Base-by-base conservation (phyloP, 2,329 filamentous ascomycete species). In the Fusarium sp. region DNA sequence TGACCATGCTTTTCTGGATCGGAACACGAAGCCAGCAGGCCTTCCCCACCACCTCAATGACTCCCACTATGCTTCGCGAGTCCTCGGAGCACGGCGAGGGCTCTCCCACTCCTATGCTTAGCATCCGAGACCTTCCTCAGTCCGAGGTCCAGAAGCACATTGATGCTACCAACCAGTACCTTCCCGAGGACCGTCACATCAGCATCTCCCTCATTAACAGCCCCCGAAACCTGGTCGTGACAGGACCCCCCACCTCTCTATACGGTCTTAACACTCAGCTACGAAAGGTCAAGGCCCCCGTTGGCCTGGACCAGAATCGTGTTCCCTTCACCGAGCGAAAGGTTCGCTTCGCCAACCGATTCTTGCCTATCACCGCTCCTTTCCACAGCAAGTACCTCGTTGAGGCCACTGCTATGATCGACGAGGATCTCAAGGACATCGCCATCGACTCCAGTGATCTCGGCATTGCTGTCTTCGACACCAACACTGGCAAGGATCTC, bases 1-100 rank as follows among this genome's bases (percentile, higher is more conserved):
- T 99, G 70, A 96, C 93, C 30, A 93, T 98, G 77, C 91, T 99
- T 30, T 99, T 99, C 86, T 99, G 96, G 96, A 97, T 99, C 73
- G 96, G 97, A 79, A 91, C 95, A 66, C 92, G 96, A 77, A 98
- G 95, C 81, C 96, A 99, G 81, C 96, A 99, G 81, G 94, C 94
- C 4, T 99, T 98, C 82, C 97, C 96, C 41, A 90, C 93, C 74
- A 99, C 96, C 6, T 98, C 96, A 34, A 87, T 99, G 76, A 94
- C 94, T 6, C 97, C 96, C 1, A 92, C 90, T 46, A 93, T 95
- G 77, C 87, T 99, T 57, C 93, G 95, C 78, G 96, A 99, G 81
- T 98, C 96, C 2, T 87, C 94, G 72, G 95, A 98, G 78, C 91
- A 96, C 79, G 95, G 96, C 55, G 96, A 99, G 83, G 97, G 97